Evolutionary conservation across 2,329 filamentous ascomycete genomes (phyloP), one percentile per base, ranked within the genome.

Genomic region (Penicillium concentricum): DNA sequence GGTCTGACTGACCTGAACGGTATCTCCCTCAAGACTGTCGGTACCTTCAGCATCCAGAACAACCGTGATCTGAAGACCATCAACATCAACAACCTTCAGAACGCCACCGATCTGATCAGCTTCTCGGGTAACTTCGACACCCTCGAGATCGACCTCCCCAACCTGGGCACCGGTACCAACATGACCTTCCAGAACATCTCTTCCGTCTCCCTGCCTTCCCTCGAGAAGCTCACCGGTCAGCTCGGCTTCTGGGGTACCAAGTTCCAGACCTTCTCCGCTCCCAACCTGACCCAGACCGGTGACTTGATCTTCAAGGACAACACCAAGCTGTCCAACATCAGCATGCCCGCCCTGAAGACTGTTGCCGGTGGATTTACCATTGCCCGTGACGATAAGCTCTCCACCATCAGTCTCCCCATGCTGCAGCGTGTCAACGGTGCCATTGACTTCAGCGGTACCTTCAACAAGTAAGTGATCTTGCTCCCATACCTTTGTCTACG

Each of bases 351-450:
- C 22, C 82, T 97, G 44, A 82, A 80, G 64, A 82, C 78, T 53
- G 83, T 96, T 69, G 85, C 84, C 65, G 92, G 91, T 79, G 91
- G 89, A 73, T 84, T 96, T 73, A 86, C 89, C 67, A 85, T 99
- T 71, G 88, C 90, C 77, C 96, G 96, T 85, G 97, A 97, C 87
- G 90, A 91, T 59, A 79, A 81, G 54, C 83, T 97, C 34, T 67
- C 76, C 55, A 73, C 79, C 59, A 81, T 97, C 55, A 76, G 83
- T 62, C 89, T 97, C 78, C 82, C 83, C 60, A 72, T 80, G 62
- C 84, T 99, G 28, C 72, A 84, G 71, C 84, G 79, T 54, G 85
- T 97, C 57, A 84, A 81, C 62, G 93, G 92, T 78, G 91, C 91
- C 68, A 82, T 97, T 71, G 88, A 91, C 74, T 85, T 96, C 74